phyloP scores from a whole-genome alignment of 495 filamentous ascomycete species.

The Talaromyces thailandensis region DNA sequence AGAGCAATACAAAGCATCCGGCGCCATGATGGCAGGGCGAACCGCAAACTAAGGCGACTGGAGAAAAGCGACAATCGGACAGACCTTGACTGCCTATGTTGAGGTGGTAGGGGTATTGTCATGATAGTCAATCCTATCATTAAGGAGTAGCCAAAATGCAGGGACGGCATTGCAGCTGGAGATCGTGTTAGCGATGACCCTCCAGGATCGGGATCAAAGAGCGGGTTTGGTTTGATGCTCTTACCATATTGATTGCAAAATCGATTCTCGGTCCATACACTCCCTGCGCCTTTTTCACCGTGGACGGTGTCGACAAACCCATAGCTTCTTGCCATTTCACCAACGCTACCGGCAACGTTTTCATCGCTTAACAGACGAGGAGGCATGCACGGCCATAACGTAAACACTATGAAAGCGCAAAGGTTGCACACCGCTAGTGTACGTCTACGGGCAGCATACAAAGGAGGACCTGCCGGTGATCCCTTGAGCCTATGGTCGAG shows the following conservation, averaged over 20 bases:
- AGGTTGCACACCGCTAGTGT: conserved; percentile 70
- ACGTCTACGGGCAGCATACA: conserved; percentile 54
- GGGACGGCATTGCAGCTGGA: conserved; percentile 66
- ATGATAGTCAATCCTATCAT: conserved; percentile 64
- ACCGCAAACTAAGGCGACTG: conserved; percentile 12
- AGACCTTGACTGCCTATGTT: conserved; percentile 17
- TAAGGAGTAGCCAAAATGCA: conserved; percentile 75
- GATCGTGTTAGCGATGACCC: background rate
- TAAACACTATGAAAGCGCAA: conserved; percentile 69
- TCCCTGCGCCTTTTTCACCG: conserved; percentile 48
- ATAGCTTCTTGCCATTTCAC: conserved; percentile 43
- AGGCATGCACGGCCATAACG: conserved; percentile 74
- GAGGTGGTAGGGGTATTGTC: conserved; percentile 36
- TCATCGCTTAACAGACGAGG: conserved; percentile 57
- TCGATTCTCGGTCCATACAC: conserved; percentile 65
- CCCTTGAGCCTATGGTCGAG: conserved; percentile 22
- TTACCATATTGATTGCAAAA: conserved; percentile 59
- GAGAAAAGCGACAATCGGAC: conserved; percentile 12
- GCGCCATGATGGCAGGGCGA: conserved; percentile 30
- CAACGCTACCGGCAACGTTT: conserved; percentile 29
- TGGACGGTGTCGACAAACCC: conserved; percentile 74
- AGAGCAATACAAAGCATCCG: conserved; percentile 36
- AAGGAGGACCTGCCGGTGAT: conserved; percentile 35
- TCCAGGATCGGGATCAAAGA: background rate
- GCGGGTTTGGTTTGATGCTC: conserved; percentile 5